Evolutionary conservation across 148 eudicot genomes (phyloP), one percentile per base, ranked within the genome.

Genomic region (Suaeda aralocaspica): DNA sequence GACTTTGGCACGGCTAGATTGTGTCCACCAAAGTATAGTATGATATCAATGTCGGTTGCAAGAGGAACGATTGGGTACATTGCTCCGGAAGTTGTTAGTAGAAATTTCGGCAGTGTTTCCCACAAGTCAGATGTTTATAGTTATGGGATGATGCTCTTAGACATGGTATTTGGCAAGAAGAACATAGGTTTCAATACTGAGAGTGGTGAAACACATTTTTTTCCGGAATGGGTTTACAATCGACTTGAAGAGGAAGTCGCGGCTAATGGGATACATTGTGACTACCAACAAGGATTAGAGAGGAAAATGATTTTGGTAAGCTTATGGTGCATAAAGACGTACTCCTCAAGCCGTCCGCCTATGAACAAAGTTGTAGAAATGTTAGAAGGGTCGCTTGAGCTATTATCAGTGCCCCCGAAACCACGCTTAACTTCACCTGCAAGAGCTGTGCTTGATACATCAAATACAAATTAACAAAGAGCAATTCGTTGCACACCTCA

Each of bases 11-110:
- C 59, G 3, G 73, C 73, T 29, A 70, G 52, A 59, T 59, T 70
- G 66, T 58, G 55, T 19, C 56, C 51, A 26, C 51, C 56, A 6
- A 59, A 59, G 12, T 6, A 29, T 5, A 70, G 73, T 70, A 58
- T 59, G 56, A 59, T 59, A 44, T 44, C 56, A 33, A 70, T 70
- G 73, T 70, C 41, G 21, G 73, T 28, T 56, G 72, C 72, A 39
- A 56, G 28, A 56, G 72, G 72, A 48, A 69, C 72, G 42, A 41
- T 69, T 26, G 73, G 73, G 30, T 70, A 70, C 66, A 70, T 70
- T 70, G 73, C 73, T 28, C 73, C 73, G 4, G 73, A 70, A 59
- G 66, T 70, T 6, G 59, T 70, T 6, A 44, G 56, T 15, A 59
- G 66, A 46, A 25, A 19, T 59, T 70, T 59, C 8, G 73, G 73